Evolutionary conservation across 768 basidiomycete species (phyloP).

Genomic region (Trametes punicea): DNA sequence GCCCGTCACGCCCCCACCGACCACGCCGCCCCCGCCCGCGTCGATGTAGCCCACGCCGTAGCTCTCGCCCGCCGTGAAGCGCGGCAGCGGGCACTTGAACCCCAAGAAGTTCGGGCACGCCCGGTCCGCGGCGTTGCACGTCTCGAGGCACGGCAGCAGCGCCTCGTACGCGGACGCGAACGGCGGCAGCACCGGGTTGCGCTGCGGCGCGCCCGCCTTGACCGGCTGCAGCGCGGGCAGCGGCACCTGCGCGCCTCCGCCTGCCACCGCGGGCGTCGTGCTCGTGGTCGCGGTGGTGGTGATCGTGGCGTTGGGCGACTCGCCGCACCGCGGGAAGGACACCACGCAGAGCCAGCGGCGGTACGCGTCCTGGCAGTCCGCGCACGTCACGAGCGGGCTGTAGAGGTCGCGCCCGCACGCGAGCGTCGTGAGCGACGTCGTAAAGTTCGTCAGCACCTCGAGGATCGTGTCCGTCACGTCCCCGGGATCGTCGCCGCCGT

Average conservation of each 20-base stretch:
- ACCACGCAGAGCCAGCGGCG: conserved; percentile 74
- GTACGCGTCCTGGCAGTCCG: conserved; percentile 71
- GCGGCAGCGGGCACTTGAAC: conserved; percentile 60
- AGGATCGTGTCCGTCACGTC: conserved; percentile 49
- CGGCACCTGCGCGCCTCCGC: conserved; percentile 36
- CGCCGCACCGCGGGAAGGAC: conserved; percentile 73
- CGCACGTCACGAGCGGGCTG: conserved; percentile 74
- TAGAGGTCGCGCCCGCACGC: conserved; percentile 80
- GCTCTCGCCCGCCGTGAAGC: conserved; percentile 61
- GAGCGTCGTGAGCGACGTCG: conserved; percentile 63
- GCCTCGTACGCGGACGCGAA: conserved; percentile 48
- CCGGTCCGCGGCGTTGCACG: conserved; percentile 68
- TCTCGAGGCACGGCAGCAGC: conserved; percentile 77
- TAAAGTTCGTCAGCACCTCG: conserved; percentile 68
- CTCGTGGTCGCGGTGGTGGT: conserved; percentile 27
- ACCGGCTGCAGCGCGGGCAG: conserved; percentile 49
- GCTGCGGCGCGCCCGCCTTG: conserved; percentile 36
- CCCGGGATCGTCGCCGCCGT: conserved; percentile 50
- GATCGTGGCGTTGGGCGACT: conserved; percentile 39
- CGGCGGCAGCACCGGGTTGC: conserved; percentile 49
- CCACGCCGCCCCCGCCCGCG: conserved; percentile 41
- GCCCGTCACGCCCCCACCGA: conserved; percentile 51
- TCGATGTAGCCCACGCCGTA: conserved; percentile 81
- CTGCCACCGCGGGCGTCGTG: neutral
- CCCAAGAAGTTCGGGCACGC: conserved; percentile 74